Evolutionary conservation across 2,329 filamentous ascomycete species (phyloP).

Genomic region (Metarhizium brunneum): DNA sequence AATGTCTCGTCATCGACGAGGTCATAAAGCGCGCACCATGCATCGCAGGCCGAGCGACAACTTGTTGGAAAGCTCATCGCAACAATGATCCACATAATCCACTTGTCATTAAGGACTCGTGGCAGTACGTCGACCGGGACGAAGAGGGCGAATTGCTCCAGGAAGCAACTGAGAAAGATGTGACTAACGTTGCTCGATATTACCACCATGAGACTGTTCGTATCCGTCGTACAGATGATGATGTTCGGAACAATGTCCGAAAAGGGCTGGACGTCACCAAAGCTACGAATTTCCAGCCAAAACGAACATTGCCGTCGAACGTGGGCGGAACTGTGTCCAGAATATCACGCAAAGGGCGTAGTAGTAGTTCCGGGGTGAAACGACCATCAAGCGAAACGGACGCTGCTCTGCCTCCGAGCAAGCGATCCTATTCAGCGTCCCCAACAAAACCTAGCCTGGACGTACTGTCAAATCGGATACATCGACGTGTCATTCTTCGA

Average conservation of each 20-base stretch:
- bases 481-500: constrained; percentile 28
- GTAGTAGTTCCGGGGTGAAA: constrained; percentile 10
- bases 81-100: constrained; percentile 19
- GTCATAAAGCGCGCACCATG: constrained; percentile 23
- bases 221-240: constrained; percentile 21
- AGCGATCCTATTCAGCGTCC: constrained; percentile 20
- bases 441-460: constrained; percentile 14
- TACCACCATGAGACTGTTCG: constrained; percentile 33
- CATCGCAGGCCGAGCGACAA: constrained; percentile 31
- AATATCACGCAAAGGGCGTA: not conserved
- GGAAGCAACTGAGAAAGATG: constrained; percentile 21
- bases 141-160: constrained; percentile 32
- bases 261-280: constrained; percentile 22
- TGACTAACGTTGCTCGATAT: constrained; percentile 30
- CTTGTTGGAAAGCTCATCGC: constrained; percentile 33
- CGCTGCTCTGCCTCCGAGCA: constrained; percentile 16
- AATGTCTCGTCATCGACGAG: constrained; percentile 29
- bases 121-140: constrained; percentile 20
- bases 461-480: constrained; percentile 23
- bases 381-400: constrained; percentile 19
- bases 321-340: not conserved
- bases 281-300: constrained; percentile 7
- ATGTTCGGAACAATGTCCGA: constrained; percentile 24
- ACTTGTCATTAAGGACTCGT: constrained; percentile 37
- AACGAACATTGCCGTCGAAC: no score